Conservation (phyloP, 768 basidiomycete species). For the Lactarius tabidus region DNA sequence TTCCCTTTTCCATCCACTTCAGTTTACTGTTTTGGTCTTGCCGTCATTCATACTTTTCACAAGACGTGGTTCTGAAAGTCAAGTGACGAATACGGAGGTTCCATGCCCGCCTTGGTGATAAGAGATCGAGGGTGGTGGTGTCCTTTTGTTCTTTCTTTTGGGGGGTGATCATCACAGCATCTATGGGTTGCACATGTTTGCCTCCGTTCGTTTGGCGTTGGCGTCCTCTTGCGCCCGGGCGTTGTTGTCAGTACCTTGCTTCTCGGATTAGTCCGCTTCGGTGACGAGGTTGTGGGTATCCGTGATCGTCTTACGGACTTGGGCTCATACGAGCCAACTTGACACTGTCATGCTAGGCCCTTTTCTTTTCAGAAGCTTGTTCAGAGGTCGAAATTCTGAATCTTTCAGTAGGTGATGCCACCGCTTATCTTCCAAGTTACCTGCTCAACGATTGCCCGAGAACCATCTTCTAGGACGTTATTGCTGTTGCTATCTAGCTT, state of each 20-base stretch:
- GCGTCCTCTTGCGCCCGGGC: background rate
- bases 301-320: background rate
- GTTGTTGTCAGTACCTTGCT: background rate
- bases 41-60: background rate
- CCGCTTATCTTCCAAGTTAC: background rate
- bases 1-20: background rate
- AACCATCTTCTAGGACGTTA: background rate
- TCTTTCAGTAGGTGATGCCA: background rate
- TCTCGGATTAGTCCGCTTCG: background rate
- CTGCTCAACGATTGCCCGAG: background rate
- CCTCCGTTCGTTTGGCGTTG: background rate
- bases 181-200: background rate
- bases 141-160: too few relatives aligned
- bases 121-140: background rate
- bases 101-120: background rate
- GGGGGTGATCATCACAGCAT: background rate
- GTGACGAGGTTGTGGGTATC: background rate
- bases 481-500: too few relatives aligned
- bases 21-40: background rate
- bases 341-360: background rate
- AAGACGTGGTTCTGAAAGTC: background rate
- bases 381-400: background rate
- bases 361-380: background rate
- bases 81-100: background rate
- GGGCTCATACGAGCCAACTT: background rate